These are phyloP conservation scores for Ophiostoma triangulosporum DNA, from an alignment of 2,329 filamentous ascomycete species.

Conservation along the genomic window DNA sequence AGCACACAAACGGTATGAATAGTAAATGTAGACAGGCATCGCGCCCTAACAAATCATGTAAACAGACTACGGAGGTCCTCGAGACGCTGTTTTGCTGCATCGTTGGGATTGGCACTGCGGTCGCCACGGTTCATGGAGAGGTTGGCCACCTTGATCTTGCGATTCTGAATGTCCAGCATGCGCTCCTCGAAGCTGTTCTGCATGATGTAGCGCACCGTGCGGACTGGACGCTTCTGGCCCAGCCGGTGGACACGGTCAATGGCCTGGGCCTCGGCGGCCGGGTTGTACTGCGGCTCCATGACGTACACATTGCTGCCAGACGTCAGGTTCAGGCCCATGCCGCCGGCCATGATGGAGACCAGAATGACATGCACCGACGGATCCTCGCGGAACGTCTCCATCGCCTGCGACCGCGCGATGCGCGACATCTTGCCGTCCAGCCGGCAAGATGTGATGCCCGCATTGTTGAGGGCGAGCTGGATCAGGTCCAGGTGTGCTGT, in stretches of 20 bases:
- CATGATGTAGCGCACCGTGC: conserved; percentile 86
- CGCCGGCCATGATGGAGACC: conserved; percentile 84
- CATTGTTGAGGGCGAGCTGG: conserved; percentile 59
- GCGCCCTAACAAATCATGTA: too few species aligned
- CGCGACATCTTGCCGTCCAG: conserved; percentile 85
- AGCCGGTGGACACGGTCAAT: conserved; percentile 85
- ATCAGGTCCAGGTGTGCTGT: conserved; percentile 90
- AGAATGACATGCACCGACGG: conserved; percentile 63
- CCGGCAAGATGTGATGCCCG: conserved; percentile 57
- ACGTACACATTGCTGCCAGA: conserved; percentile 78
- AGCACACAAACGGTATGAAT: too few species aligned
- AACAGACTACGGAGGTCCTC: conserved; percentile 47
- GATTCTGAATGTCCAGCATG: conserved; percentile 77
- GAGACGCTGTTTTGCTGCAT: conserved; percentile 29
- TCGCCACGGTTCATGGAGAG: conserved; percentile 31
- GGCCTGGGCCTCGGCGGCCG: conserved; percentile 85
- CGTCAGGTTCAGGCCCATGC: conserved; percentile 82
- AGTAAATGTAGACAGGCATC: too few species aligned
- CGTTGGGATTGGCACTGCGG: conserved; percentile 22
- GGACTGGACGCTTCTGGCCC: conserved; percentile 78
- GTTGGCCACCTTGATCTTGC: conserved; percentile 84
- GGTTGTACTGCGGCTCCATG: conserved; percentile 98
- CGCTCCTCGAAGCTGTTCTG: conserved; percentile 82
- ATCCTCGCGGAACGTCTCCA: conserved; percentile 67
- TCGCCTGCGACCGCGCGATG: conserved; percentile 55